Base-by-base conservation (phyloP, 2,329 filamentous ascomycete genomes). In the Volutella citrinella region DNA sequence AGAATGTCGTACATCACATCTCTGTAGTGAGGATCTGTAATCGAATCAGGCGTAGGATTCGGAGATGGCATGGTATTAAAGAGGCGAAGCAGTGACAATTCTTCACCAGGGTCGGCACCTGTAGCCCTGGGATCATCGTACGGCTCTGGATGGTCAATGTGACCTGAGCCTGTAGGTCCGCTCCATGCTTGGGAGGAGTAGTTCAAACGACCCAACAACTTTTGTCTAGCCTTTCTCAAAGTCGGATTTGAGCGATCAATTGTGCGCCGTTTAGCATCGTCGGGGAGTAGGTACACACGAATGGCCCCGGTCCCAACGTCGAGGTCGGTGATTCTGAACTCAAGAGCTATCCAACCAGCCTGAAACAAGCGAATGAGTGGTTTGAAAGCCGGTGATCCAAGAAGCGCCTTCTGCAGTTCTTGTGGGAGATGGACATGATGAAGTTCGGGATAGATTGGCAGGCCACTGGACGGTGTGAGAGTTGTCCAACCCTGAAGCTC, bases 61-160 rank as follows among this genome's bases (percentile, higher is more conserved):
- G 86, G 86, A 0, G 84, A 86, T 0, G 82, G 78, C 2, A 90
- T 69, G 4, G 65, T 77, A 56, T 90, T 90, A 68, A 90, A 90
- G 28, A 88, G 64, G 18, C 81, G 72, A 29, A 87, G 76, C 1
- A 90, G 61, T 0, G 82, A 82, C 3, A 64, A 53, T 9, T 70
- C 57, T 13, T 74, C 63, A 2, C 52, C 48, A 6, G 30, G 16
- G 11, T 49, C 40, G 6, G 55, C 57, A 7, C 66, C 59, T 50
- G 41, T n/a, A n/a, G n/a, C n/a, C n/a, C n/a, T n/a, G n/a, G n/a
- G n/a, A n/a, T n/a, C n/a, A n/a, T n/a, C n/a, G n/a, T n/a, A n/a
- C n/a, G n/a, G n/a, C n/a, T n/a, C n/a, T n/a, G n/a, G n/a, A n/a
- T n/a, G n/a, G n/a, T n/a, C n/a, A n/a, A n/a, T n/a, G n/a, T n/a